Evolutionary conservation across 1,284 basidiomycete genomes (phyloP).

Genomic region (Earliella scabrosa): DNA sequence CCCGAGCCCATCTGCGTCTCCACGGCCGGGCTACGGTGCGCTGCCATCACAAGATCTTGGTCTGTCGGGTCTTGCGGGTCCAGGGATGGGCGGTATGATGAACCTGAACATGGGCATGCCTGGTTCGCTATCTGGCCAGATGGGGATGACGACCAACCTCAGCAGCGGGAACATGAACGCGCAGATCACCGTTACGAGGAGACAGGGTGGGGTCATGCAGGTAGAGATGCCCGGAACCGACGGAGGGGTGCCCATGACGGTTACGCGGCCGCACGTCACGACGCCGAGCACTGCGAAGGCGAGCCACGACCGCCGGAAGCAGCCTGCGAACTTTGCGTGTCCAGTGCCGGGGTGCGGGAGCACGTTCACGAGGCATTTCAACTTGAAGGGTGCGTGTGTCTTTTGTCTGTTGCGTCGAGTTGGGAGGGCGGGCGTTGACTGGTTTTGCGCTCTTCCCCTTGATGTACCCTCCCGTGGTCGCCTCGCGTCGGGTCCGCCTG

Average conservation of each 20-base stretch:
- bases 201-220: slow-evolving; percentile 16
- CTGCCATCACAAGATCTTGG: slow-evolving; percentile 34
- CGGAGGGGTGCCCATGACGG: slow-evolving; percentile 28
- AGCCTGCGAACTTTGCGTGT: slow-evolving; percentile 75
- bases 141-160: slow-evolving; percentile 20
- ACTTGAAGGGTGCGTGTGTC: slow-evolving; percentile 65
- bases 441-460: slow-evolving; percentile 4
- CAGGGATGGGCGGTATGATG: slow-evolving; percentile 20
- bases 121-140: slow-evolving; percentile 20
- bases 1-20: slow-evolving; percentile 60
- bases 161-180: slow-evolving; percentile 11
- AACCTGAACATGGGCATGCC: slow-evolving; percentile 19
- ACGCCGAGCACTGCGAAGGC: slow-evolving; percentile 77
- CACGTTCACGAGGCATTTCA: slow-evolving; percentile 84
- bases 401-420: slow-evolving; percentile 12
- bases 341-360: slow-evolving; percentile 80
- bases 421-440: slow-evolving; percentile 18
- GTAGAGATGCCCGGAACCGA: slow-evolving; percentile 26
- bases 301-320: slow-evolving; percentile 71
- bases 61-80: slow-evolving; percentile 23
- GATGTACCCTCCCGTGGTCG: not conserved
- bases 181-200: slow-evolving; percentile 8
- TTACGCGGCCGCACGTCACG: slow-evolving; percentile 64
- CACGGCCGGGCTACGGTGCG: slow-evolving; percentile 32
- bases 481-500: not conserved